Conservation (phyloP, 2,329 filamentous ascomycete genomes). For the Endothia cerciana region DNA sequence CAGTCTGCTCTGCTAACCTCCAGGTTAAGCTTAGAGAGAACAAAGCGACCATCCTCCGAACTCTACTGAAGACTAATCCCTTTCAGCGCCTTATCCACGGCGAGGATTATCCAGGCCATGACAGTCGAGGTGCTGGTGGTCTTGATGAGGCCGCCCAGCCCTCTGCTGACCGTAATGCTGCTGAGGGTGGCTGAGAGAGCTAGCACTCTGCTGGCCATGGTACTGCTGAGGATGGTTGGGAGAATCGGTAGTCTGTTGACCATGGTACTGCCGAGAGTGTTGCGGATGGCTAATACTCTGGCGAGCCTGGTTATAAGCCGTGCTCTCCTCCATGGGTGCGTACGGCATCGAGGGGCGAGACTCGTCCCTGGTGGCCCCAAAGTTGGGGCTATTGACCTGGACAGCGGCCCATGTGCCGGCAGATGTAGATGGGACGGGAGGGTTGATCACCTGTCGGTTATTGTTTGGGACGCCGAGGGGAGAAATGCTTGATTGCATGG, state of each 20-base stretch:
- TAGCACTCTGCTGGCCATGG: not conserved
- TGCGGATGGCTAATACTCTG: not conserved
- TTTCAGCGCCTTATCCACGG: not conserved
- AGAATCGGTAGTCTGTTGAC: not conserved
- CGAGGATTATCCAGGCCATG: not conserved
- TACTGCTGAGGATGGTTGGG: not conserved
- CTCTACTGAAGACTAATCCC: not conserved
- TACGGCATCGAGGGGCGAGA: not conserved
- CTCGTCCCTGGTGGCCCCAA: not conserved
- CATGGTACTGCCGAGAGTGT: not conserved
- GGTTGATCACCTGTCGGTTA: not conserved
- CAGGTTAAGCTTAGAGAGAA: not conserved
- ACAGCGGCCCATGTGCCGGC: not conserved
- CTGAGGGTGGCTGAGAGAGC: not conserved
- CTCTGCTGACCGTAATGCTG: not conserved
- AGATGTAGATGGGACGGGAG: too few relatives aligned
- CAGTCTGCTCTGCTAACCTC: not conserved
- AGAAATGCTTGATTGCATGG: not conserved
- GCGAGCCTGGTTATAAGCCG: not conserved
- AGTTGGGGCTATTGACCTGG: not conserved
- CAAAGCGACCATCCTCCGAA: not conserved
- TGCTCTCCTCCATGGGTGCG: not conserved
- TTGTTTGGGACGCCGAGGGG: not conserved
- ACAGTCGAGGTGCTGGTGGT: not conserved
- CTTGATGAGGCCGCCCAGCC: not conserved